phyloP scores from a whole-genome alignment of 306 rosid species.

The Fagus crenata region DNA sequence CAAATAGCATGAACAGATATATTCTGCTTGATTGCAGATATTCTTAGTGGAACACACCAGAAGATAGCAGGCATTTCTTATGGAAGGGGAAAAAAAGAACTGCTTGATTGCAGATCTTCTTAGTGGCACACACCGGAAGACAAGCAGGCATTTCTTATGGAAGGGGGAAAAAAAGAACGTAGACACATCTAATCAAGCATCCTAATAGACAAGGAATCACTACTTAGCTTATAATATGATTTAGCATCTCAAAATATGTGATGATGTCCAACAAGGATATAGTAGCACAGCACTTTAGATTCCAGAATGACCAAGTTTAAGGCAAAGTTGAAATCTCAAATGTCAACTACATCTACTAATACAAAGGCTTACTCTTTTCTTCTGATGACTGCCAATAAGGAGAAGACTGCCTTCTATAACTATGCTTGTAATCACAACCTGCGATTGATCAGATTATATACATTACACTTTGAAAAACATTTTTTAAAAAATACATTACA shows the following conservation, averaged over 20 bases:
- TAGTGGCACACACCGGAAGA: background rate
- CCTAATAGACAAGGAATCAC: background rate
- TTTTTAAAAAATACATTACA: constrained; percentile 17
- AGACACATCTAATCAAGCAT: background rate
- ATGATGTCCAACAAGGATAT: background rate
- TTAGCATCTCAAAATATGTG: no score
- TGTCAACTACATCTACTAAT: background rate
- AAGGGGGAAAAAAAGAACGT: background rate
- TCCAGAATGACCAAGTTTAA: background rate
- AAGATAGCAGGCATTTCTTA: no score
- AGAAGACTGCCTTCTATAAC: constrained; percentile 50
- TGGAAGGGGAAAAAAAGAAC: background rate
- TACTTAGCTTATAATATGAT: no score
- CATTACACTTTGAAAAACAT: constrained; percentile 3
- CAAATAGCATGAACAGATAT: no score
- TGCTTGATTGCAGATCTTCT: background rate
- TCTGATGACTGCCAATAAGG: constrained; percentile 64
- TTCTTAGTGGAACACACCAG: no score
- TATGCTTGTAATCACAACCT: constrained; percentile 82
- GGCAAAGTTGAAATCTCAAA: constrained; percentile 8
- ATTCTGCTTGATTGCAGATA: background rate
- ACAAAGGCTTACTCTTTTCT: constrained; percentile 37
- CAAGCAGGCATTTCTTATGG: background rate
- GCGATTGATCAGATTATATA: constrained; percentile 19
- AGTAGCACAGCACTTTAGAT: background rate